These are phyloP conservation scores for Guyanaporus albipodus DNA, from an alignment of 768 basidiomycete genomes.

Conservation along the genomic window DNA sequence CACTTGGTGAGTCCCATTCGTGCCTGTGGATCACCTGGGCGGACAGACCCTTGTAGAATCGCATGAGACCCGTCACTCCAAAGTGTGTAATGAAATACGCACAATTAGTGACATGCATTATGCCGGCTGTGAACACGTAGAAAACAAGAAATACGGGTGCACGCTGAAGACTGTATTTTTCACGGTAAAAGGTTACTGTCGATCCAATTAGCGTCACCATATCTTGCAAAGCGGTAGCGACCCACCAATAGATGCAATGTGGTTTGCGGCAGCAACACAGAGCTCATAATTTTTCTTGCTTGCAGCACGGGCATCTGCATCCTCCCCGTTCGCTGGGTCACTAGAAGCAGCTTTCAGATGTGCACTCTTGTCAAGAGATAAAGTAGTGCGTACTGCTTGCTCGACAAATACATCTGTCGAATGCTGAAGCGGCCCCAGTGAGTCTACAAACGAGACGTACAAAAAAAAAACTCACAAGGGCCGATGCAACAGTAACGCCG, in stretches of 20 bases:
- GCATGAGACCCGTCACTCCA: background rate
- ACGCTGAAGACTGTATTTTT: slow-evolving; percentile 56
- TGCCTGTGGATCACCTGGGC: slow-evolving; percentile 68
- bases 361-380: background rate
- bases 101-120: slow-evolving; percentile 77
- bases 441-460: slow-evolving; percentile 2
- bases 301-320: slow-evolving; percentile 48
- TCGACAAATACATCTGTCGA: slow-evolving; percentile 24
- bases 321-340: slow-evolving; percentile 42
- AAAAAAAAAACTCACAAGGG: slow-evolving; percentile 58
- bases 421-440: slow-evolving; percentile 18
- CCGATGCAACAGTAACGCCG: slow-evolving; percentile 67
- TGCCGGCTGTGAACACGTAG: slow-evolving; percentile 74
- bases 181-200: slow-evolving; percentile 55
- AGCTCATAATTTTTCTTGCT: slow-evolving; percentile 68
- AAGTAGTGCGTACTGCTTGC: slow-evolving; percentile 36
- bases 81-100: slow-evolving; percentile 27
- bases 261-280: slow-evolving; percentile 74
- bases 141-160: slow-evolving; percentile 72
- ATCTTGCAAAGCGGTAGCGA: background rate
- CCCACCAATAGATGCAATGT: slow-evolving; percentile 67
- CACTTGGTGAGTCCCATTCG: slow-evolving; percentile 59
- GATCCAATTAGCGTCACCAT: background rate
- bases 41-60: slow-evolving; percentile 48
- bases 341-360: slow-evolving; percentile 7